These are phyloP conservation scores for Cicer judaicum DNA, from an alignment of 306 rosid genomes.

Conservation along the genomic window DNA sequence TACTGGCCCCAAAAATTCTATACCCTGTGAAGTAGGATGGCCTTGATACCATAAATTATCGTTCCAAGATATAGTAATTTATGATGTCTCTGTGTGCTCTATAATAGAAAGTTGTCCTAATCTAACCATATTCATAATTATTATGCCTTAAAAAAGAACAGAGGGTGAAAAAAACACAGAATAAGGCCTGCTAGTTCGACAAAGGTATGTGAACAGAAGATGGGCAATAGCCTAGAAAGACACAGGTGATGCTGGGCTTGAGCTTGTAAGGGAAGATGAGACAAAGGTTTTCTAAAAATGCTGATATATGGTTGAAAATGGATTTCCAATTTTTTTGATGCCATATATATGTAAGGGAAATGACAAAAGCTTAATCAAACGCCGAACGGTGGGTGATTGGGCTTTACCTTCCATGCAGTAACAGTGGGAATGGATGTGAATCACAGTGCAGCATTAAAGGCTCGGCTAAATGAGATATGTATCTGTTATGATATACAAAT, in stretches of 20 bases:
- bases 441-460: background rate
- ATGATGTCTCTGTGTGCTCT: constrained; percentile 2
- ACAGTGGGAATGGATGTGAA: background rate
- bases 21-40: background rate
- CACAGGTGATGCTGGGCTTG: background rate
- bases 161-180: constrained; percentile 3
- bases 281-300: background rate
- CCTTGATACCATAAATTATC: background rate
- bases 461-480: background rate
- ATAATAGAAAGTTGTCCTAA: background rate
- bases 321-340: constrained; percentile 1
- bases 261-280: background rate
- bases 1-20: background rate
- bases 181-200: background rate
- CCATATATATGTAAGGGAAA: constrained; percentile 4
- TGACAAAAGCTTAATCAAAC: background rate
- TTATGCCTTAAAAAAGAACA: background rate
- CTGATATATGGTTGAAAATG: background rate
- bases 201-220: constrained; percentile 12
- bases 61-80: background rate
- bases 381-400: background rate
- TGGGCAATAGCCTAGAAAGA: background rate
- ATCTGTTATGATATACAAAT: too few species aligned
- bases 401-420: background rate
- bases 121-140: background rate